These are phyloP conservation scores for Phytophthora fragariaefolia DNA, from an alignment of 352 stramenopile species.

Conservation along the genomic window DNA sequence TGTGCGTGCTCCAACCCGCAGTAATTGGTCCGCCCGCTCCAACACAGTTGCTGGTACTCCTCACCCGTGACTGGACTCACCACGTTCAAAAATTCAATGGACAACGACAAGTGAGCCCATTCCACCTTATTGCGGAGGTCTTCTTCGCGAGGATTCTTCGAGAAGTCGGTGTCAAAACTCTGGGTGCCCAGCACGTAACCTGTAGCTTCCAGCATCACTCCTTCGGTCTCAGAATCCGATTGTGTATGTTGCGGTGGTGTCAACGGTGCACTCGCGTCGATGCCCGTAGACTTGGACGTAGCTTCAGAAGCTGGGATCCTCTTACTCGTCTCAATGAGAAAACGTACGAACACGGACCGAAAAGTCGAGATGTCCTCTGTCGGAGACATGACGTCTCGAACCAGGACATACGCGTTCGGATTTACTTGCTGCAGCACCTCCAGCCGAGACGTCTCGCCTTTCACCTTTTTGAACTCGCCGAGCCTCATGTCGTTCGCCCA, in stretches of 20 bases:
- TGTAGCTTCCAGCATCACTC: constrained; percentile 35
- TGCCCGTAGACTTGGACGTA: too few species aligned
- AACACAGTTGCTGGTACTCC: constrained; percentile 43
- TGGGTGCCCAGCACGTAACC: constrained; percentile 53
- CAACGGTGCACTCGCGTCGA: constrained; percentile 22
- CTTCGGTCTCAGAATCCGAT: constrained; percentile 24
- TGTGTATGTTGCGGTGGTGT: constrained; percentile 15
- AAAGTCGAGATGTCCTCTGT: constrained; percentile 39
- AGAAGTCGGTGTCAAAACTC: constrained; percentile 40
- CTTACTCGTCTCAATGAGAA: constrained; percentile 43
- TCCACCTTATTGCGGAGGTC: constrained; percentile 33
- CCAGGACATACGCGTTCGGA: constrained; percentile 43
- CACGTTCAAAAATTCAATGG: constrained; percentile 49
- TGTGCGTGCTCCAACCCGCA: constrained; percentile 40
- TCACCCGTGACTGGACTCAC: constrained; percentile 32
- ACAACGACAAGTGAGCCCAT: constrained; percentile 48
- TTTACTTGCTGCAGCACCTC: constrained; percentile 47
- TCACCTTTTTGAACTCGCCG: constrained; percentile 45
- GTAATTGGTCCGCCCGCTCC: constrained; percentile 49
- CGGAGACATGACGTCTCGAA: constrained; percentile 42
- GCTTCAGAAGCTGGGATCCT: constrained; percentile 13
- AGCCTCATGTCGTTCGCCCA: constrained; percentile 54
- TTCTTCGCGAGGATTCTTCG: constrained; percentile 8
- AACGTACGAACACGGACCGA: constrained; percentile 50
- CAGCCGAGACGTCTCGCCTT: constrained; percentile 44